Evolutionary conservation across 352 stramenopile genomes (phyloP).

Genomic region (Phytophthora pini): DNA sequence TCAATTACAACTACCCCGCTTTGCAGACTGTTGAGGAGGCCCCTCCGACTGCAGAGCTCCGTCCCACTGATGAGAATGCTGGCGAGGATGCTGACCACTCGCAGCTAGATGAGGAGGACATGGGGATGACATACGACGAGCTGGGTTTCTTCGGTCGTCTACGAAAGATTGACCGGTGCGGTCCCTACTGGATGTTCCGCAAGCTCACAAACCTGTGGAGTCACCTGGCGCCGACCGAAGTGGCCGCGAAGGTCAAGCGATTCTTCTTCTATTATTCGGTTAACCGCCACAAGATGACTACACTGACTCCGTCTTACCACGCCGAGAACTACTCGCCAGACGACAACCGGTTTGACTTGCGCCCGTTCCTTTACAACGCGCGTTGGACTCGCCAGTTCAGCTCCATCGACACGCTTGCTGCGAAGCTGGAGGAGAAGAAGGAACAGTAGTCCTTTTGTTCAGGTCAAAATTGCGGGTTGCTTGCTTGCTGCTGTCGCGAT

Average conservation of each 20-base stretch:
- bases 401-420: slow-evolving; percentile 92
- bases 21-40: slow-evolving; percentile 94
- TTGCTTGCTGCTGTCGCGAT: slow-evolving; percentile 39
- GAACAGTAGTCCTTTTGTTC: slow-evolving; percentile 42
- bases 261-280: slow-evolving; percentile 99
- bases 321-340: slow-evolving; percentile 98
- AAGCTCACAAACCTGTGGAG: slow-evolving; percentile 90
- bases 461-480: slow-evolving; percentile 26
- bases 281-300: slow-evolving; percentile 97
- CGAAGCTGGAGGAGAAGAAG: slow-evolving; percentile 81
- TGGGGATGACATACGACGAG: slow-evolving; percentile 99
- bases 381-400: slow-evolving; percentile 96
- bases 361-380: slow-evolving; percentile 98
- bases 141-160: slow-evolving; percentile 96
- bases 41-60: slow-evolving; percentile 96
- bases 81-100: slow-evolving; percentile 86
- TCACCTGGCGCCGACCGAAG: slow-evolving; percentile 74
- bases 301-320: slow-evolving; percentile 98
- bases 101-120: slow-evolving; percentile 98
- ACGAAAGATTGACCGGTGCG: slow-evolving; percentile 96
- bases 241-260: slow-evolving; percentile 93
- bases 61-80: slow-evolving; percentile 85
- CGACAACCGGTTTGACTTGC: slow-evolving; percentile 99
- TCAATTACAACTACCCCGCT: slow-evolving; percentile 92
- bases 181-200: slow-evolving; percentile 95